Evolutionary conservation across 2,329 filamentous ascomycete genomes (phyloP).

Genomic region (Sclerotiophoma versabilis): DNA sequence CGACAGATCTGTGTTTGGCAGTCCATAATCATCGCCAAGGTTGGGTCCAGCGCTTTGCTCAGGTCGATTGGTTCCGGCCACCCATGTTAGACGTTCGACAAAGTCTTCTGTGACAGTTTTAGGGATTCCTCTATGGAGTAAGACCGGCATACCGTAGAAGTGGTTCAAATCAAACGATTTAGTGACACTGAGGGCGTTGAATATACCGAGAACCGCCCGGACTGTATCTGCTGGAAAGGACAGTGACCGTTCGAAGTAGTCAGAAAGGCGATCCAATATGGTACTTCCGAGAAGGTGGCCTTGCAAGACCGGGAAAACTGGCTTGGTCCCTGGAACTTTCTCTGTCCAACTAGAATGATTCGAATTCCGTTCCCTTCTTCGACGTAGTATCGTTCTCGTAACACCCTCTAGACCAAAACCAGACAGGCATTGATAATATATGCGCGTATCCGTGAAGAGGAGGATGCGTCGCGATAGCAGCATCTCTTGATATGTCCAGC

Average conservation of each 20-base stretch:
- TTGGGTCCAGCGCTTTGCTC: not conserved
- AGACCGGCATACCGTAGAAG: not conserved
- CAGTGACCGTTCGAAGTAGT: conserved; percentile 1
- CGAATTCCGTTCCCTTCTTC: not conserved
- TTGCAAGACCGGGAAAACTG: not conserved
- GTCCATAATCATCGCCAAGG: not conserved
- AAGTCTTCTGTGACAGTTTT: not conserved
- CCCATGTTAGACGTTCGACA: conserved; percentile 1
- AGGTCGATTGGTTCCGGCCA: not conserved
- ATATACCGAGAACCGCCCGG: not conserved
- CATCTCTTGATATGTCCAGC: conserved; percentile 3
- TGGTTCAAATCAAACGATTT: not conserved
- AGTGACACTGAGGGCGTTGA: not conserved
- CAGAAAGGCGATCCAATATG: not conserved
- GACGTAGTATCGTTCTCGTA: not conserved
- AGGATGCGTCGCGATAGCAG: not conserved
- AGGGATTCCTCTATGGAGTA: not conserved
- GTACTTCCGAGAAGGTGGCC: not conserved
- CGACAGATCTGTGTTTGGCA: not conserved
- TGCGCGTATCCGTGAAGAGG: not conserved
- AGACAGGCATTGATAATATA: not conserved
- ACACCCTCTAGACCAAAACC: conserved; percentile 3
- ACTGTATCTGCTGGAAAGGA: not conserved
- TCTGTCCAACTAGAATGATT: not conserved
- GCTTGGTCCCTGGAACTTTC: not conserved